Evolutionary conservation across 768 basidiomycete genomes (phyloP), one percentile per base, ranked within the genome.

Genomic region (Hypholoma sublateritium): DNA sequence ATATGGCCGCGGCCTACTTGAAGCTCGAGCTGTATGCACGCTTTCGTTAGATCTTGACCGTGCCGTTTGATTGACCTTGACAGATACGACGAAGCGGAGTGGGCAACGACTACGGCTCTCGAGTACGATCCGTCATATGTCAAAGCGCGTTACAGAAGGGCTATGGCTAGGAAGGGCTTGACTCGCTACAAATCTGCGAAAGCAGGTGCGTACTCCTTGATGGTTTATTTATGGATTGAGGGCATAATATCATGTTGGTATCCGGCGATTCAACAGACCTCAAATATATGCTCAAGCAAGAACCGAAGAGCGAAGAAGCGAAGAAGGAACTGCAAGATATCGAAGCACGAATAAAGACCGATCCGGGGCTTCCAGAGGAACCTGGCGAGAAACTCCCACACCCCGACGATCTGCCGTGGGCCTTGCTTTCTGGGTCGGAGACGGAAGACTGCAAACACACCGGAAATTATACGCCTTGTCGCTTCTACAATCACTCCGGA

Each of bases 361-460:
- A 55, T 53, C 46, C 46, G 34, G 53, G 62, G 44, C 42, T 49
- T 24, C 54, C 60, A 1, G 43, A 57, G 22, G 56, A 55, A 25
- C 59, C 59, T 5, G 53, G 50, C 19, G 58, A 62, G 4, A 45
- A 45, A 7, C 63, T 62, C 21, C 70, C 69, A 7, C 39, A 41
- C 22, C 61, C 60, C 46, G 65, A 70, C 25, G 76, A 73, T 4
- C 63, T 67, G 1, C 51, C 59, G 3, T 47, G 65, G 19, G 72
- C 72, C 5, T 61, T 73, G 19, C 74, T 70, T 32, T 67, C 68
- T 0, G 72, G 76, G 32, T 82, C 79, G 0, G 82, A 84, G 59
- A 78, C 80, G n/a, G 79, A 78, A 32, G 84, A 85, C 62, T 81
- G 70, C 59, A 61, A 66, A 17, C 82, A 84, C 58, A 57, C 55